Percentiles rank a stretch among this genome's conserved stretches.
Conservation (phyloP, 2,329 filamentous ascomycete genomes). For the Phyllosticta citribraziliensis region DNA sequence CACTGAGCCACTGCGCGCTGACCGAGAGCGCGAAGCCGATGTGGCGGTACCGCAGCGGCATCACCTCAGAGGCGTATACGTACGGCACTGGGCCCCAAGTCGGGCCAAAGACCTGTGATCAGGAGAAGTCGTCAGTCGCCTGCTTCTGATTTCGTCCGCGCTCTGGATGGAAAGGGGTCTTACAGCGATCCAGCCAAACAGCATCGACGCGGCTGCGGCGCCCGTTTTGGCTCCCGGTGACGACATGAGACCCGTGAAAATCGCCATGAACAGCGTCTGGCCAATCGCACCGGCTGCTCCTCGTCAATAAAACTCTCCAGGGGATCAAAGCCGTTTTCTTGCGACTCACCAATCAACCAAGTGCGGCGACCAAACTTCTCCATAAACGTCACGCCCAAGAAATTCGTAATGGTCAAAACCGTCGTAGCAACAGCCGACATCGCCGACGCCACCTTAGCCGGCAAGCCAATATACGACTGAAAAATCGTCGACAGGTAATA, state of each 20-base stretch:
- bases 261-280: conserved; percentile 21
- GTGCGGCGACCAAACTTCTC: conserved; percentile 21
- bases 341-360: conserved; percentile 12
- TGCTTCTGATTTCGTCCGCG: neutral
- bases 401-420: conserved; percentile 17
- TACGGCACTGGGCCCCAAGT: conserved; percentile 14
- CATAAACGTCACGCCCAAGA: conserved; percentile 17
- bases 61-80: conserved; percentile 25
- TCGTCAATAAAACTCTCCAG: neutral
- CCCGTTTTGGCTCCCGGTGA: conserved; percentile 12
- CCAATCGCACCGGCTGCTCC: conserved; percentile 2
- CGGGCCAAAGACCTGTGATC: neutral
- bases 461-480: conserved; percentile 18
- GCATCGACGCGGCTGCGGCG: conserved; percentile 21
- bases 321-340: neutral
- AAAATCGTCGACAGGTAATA: conserved; percentile 10
- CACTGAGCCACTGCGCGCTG: conserved; percentile 26
- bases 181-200: conserved; percentile 23
- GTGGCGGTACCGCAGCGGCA: conserved; percentile 27
- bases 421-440: conserved; percentile 19
- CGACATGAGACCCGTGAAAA: conserved; percentile 19
- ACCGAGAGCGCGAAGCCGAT: conserved; percentile 23
- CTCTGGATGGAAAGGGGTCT: neutral
- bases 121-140: neutral
- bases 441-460: conserved; percentile 15